A percentile compares a stretch with the other conserved stretches of the same genome.
Evolutionary conservation across 2,329 filamentous ascomycete genomes (phyloP).

Genomic region (Fusarium solani-melongenae): DNA sequence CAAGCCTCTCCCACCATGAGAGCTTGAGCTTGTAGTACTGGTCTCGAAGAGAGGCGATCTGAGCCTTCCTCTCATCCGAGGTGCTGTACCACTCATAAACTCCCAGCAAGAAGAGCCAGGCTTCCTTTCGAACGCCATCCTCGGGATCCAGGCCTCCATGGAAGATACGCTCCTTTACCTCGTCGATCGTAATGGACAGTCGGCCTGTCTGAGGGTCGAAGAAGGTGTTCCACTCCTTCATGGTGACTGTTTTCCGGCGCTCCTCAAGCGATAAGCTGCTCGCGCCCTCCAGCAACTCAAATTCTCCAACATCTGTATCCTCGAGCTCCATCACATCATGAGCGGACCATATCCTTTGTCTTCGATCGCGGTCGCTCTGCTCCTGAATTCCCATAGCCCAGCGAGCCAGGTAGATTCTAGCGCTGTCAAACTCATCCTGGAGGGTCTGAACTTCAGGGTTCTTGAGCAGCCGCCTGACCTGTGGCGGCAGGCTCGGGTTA

Average conservation of each 20-base stretch:
- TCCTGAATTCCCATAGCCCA: constrained; percentile 99
- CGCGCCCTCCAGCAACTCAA: constrained; percentile 89
- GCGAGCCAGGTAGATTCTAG: constrained; percentile 89
- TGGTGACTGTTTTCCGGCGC: constrained; percentile 78
- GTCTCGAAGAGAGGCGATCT: constrained; percentile 87
- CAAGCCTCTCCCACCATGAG: constrained; percentile 93
- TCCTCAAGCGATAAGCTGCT: constrained; percentile 80
- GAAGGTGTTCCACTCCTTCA: constrained; percentile 91
- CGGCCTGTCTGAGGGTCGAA: constrained; percentile 82
- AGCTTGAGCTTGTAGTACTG: constrained; percentile 95
- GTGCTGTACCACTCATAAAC: constrained; percentile 95
- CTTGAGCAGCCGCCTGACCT: constrained; percentile 83
- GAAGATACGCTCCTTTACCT: constrained; percentile 97
- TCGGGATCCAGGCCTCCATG: constrained; percentile 90
- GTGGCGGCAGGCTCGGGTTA: constrained; percentile 89
- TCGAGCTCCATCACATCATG: constrained; percentile 93
- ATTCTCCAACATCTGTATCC: constrained; percentile 93
- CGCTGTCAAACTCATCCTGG: constrained; percentile 97
- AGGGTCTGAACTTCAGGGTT: constrained; percentile 95
- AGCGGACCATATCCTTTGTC: constrained; percentile 91
- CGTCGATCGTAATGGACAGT: constrained; percentile 83
- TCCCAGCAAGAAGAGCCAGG: constrained; percentile 93
- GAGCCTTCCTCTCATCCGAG: constrained; percentile 82
- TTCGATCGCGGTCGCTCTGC: constrained; percentile 89
- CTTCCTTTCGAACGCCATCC: constrained; percentile 94